Base-by-base conservation (phyloP, 1,284 basidiomycete species). In the Agroathelia rolfsii region DNA sequence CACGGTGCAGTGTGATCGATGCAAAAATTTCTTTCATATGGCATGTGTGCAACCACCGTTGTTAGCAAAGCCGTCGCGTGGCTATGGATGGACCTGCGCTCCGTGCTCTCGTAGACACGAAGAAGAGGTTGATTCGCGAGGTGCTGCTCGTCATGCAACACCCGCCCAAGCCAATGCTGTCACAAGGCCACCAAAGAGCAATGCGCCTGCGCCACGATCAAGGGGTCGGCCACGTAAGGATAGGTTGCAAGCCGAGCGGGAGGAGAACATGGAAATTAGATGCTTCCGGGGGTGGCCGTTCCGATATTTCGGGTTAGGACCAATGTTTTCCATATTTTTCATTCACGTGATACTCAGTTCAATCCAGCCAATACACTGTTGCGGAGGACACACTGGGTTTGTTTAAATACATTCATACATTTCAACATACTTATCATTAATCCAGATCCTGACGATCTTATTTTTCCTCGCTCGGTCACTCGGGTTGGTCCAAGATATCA, bases 71-170 rank as follows among this genome's bases (percentile, higher is more conserved):
- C 95, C 94, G 2, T 88, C 92, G 12, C 80, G 92, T 43, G 95
- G 95, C 15, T 97, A 96, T 59, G 90, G 88, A 20, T 98, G 94
- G 94, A 90, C 89, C 3, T 98, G 95, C 48, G 87, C 87, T 0
- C 84, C 88, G 1, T 97, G 94, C 55, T 87, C 90, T 3, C 72
- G 77, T 31, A 71, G 76, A 46, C 84, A 94, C 49, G 89, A 89
- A 46, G 83, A 90, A 48, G 81, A 88, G 49, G 86, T 93, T 19
- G 84, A 87, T 44, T 72, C 71, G 37, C 76, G 76, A 44, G n/a
- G n/a, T n/a, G 73, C 76, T 17, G 63, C 69, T 35, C 72, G 75
- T 19, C 72, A 71, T 45, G 51, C 53, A 14, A 69, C 67, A 9
- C 69, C 75, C 8, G 34, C 48, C 11, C n/a, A n/a, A n/a, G n/a